Base-by-base conservation (phyloP, 1,139 yeast genomes). In the Geotrichum fermentans region DNA sequence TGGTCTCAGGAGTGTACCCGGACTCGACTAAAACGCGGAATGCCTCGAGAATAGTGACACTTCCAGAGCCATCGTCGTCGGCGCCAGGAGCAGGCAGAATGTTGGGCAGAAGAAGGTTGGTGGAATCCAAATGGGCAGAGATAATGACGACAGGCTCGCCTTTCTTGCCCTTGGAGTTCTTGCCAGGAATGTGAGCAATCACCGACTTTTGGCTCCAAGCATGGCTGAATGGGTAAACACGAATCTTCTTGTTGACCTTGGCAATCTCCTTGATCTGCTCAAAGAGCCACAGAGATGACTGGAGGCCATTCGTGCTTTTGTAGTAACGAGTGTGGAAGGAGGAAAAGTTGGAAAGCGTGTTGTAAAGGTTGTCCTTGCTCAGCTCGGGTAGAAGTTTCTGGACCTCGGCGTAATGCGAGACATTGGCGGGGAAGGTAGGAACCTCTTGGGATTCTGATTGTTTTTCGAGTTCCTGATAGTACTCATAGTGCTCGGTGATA, bases 11-110 rank as follows among this genome's bases (percentile, higher is more conserved):
- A 52, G 67, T 62, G 57, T 79, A 74, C 0, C 75, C 79, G 13
- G 61, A 50, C 21, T 69, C 72, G 16, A 40, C 30, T n/a, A 51
- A 68, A 8, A 85, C 66, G 53, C 94, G 75, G 60, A 90, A 75
- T 0, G 89, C 81, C 64, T 89, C 95, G 51, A 88, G 68, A 38
- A 77, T 77, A 4, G 96, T 84, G 7, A 84, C 82, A 3, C 90
- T 82, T 7, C 97, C 97, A 3, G 92, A 80, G 1, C 96, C 96
- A 65, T 90, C 88, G 61, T 90, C 98, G 64, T 92, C 98, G 3
- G 96, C 97, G 4, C 97, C 98, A 1, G 97, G 97, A 0, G 97
- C 90, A 42, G 79, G 75, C 58, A 84, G 63, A 20, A 81, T 54
- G 44, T 72, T 73, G 17, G 96, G 96, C 52, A 86, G 73, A 44